These are phyloP conservation scores for Aureobasidium namibiae DNA, from an alignment of 2,329 filamentous ascomycete species.

Conservation along the genomic window DNA sequence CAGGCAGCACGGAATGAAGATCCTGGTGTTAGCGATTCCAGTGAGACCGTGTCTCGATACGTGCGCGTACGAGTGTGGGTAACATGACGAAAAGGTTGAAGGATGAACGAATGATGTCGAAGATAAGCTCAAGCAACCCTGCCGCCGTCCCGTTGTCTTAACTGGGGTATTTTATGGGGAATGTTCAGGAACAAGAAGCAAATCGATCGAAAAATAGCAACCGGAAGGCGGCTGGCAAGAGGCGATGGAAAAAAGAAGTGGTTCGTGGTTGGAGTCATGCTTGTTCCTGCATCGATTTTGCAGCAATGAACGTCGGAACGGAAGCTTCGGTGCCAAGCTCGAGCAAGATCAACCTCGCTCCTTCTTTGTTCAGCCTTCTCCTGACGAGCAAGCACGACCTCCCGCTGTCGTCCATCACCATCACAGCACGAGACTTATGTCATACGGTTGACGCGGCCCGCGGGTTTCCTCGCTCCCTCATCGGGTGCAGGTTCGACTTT, in stretches of 20 bases:
- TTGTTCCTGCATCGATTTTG: not conserved
- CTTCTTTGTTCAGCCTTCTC: constrained; percentile 1
- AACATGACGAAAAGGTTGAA: constrained; percentile 1
- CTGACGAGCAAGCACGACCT: constrained; percentile 3
- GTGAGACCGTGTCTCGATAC: not conserved
- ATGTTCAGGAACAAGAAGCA: not conserved
- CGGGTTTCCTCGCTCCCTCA: not conserved
- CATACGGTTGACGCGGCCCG: constrained; percentile 9
- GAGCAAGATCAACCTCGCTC: not conserved
- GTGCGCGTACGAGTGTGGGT: constrained; percentile 4
- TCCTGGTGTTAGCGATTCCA: not conserved
- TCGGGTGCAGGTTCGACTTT: not conserved
- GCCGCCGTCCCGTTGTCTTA: not conserved
- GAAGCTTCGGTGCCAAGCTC: not conserved
- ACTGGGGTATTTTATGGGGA: not conserved
- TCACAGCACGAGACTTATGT: not conserved
- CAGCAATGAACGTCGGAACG: not conserved
- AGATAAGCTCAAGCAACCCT: not conserved
- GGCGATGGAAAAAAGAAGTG: not conserved
- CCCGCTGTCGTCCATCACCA: constrained; percentile 7
- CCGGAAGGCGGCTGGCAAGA: not conserved
- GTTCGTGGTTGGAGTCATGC: not conserved
- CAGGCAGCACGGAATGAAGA: not conserved
- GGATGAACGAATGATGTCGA: constrained; percentile 4
- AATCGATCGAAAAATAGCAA: not conserved